phyloP scores from a whole-genome alignment of 768 basidiomycete genomes.

The Agaricus blazei region DNA sequence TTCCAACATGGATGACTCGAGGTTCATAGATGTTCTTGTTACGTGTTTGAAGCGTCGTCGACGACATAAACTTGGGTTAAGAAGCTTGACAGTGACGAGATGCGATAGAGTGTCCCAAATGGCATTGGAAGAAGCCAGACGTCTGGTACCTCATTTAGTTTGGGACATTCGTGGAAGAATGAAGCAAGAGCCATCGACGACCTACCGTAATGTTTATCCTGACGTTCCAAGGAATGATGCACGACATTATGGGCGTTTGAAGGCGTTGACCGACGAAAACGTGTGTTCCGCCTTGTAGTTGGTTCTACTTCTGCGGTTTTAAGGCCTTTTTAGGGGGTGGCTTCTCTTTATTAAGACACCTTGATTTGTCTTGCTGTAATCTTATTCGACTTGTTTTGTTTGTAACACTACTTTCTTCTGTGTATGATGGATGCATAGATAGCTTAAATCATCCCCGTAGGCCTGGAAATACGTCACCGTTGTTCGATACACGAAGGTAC shows the following conservation, averaged over 20 bases:
- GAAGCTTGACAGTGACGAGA: constrained; percentile 31
- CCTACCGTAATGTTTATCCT: constrained; percentile 23
- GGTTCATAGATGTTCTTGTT: constrained; percentile 34
- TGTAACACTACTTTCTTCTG: too few species aligned
- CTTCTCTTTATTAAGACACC: too few species aligned
- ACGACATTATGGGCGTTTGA: constrained; percentile 30
- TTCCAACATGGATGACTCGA: constrained; percentile 33
- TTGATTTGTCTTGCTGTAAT: too few species aligned
- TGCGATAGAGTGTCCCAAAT: constrained; percentile 24
- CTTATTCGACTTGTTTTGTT: too few species aligned
- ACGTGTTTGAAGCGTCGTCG: constrained; percentile 26
- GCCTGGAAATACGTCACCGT: too few species aligned
- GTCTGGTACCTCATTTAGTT: constrained; percentile 25
- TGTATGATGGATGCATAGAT: too few species aligned
- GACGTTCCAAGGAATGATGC: constrained; percentile 10
- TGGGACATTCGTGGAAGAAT: constrained; percentile 27
- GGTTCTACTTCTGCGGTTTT: background rate
- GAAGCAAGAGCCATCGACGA: constrained; percentile 21
- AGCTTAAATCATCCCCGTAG: too few species aligned
- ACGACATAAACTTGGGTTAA: constrained; percentile 20
- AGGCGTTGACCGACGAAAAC: constrained; percentile 18
- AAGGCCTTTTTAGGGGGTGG: background rate
- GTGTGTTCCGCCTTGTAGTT: background rate
- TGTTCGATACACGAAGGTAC: too few species aligned
- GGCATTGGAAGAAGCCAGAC: constrained; percentile 20